Conservation (phyloP, 495 filamentous ascomycete genomes). For the Lichenothelia convexa region DNA sequence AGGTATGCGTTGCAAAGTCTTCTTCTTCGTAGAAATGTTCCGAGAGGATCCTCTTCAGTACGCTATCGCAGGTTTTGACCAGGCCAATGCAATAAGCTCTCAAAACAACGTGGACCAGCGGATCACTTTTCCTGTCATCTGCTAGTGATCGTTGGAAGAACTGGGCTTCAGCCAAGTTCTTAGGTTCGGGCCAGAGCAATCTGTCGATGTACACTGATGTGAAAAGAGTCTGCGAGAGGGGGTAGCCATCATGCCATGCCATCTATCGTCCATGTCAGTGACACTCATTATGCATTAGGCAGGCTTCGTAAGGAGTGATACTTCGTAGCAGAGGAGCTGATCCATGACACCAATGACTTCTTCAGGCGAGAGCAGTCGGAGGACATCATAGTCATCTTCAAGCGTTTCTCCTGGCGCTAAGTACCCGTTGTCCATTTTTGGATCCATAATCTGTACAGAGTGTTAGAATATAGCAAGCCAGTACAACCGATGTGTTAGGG, state of each 20-base stretch:
- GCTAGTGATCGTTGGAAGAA: constrained; percentile 34
- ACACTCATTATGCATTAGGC: no score
- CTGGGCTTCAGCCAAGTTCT: constrained; percentile 46
- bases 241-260: constrained; percentile 91
- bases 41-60: constrained; percentile 49
- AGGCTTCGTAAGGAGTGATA: no score
- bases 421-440: constrained; percentile 93
- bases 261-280: constrained; percentile 36
- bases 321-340: constrained; percentile 76
- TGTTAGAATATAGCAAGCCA: neutral
- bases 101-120: constrained; percentile 47
- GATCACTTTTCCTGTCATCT: constrained; percentile 17
- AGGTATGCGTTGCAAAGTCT: constrained; percentile 84
- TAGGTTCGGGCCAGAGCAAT: constrained; percentile 53
- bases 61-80: constrained; percentile 65
- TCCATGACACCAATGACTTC: constrained; percentile 90
- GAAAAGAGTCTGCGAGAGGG: constrained; percentile 84
- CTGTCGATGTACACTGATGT: constrained; percentile 87
- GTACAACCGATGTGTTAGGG: neutral
- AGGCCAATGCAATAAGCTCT: constrained; percentile 73
- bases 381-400: constrained; percentile 72
- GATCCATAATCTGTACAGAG: constrained; percentile 70
- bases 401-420: constrained; percentile 56
- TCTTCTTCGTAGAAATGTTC: constrained; percentile 96
- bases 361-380: constrained; percentile 46